Percentiles rank a stretch among this genome's conserved stretches.
Conservation (phyloP, 805 yeast genomes). For the Deakozyma indianensis region DNA sequence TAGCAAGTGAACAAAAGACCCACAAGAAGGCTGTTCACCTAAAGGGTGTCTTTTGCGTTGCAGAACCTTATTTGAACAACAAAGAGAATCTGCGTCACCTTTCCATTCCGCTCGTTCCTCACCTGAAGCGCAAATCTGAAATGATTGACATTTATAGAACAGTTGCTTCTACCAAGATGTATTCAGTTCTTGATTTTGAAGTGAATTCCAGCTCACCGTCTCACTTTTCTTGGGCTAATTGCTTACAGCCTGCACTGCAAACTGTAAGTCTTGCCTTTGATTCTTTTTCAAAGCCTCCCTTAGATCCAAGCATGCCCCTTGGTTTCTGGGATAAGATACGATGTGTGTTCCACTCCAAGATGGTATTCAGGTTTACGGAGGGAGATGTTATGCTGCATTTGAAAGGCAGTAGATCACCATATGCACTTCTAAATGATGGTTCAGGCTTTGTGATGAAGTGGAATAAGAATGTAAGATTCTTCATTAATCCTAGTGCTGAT, state of each 20-base stretch:
- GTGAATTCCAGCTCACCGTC: conserved; percentile 45
- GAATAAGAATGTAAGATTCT: conserved; percentile 42
- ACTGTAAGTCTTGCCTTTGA: conserved; percentile 67
- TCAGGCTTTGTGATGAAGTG: conserved; percentile 73
- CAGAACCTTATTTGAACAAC: conserved; percentile 44
- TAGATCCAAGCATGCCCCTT: conserved; percentile 69
- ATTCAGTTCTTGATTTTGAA: conserved; percentile 41
- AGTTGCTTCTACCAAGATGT: conserved; percentile 59
- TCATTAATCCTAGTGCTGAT: conserved; percentile 51
- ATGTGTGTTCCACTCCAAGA: conserved; percentile 58
- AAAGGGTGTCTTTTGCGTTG: conserved; percentile 51
- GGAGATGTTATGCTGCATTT: conserved; percentile 25
- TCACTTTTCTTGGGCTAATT: conserved; percentile 69
- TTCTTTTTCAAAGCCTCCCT: conserved; percentile 76
- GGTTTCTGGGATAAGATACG: conserved; percentile 93
- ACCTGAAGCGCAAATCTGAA: conserved; percentile 26
- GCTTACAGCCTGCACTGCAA: conserved; percentile 72
- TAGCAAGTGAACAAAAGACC: conserved; percentile 22
- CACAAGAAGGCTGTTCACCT: conserved; percentile 22
- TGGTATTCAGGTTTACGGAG: conserved; percentile 36
- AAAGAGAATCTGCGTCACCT: conserved; percentile 43
- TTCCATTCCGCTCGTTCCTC: conserved; percentile 46
- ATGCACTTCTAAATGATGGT: conserved; percentile 45
- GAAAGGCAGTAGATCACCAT: conserved; percentile 73
- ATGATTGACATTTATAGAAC: conserved; percentile 60